Percentiles rank a stretch among this genome's conserved stretches.
Evolutionary conservation across 2,329 filamentous ascomycete genomes (phyloP).

Genomic region (Aspergillus pseudonomiae): DNA sequence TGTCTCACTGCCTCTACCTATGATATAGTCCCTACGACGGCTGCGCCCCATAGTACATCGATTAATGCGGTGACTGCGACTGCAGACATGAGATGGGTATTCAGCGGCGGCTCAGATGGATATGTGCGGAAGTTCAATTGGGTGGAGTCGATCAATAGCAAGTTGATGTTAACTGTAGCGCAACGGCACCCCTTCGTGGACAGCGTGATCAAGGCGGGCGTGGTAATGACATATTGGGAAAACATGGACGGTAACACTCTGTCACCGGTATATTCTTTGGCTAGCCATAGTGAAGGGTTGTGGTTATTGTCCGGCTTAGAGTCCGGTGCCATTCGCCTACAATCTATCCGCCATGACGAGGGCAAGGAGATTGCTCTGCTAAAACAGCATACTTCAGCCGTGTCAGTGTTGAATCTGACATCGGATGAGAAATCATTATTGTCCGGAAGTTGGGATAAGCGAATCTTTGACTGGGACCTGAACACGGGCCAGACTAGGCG

Average conservation of each 20-base stretch:
- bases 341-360: slow-evolving; percentile 91
- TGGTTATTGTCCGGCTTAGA: slow-evolving; percentile 92
- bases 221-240: slow-evolving; percentile 96
- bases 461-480: slow-evolving; percentile 90
- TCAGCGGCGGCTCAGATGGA: slow-evolving; percentile 90
- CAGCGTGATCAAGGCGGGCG: slow-evolving; percentile 91
- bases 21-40: slow-evolving; percentile 96
- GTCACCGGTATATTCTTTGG: slow-evolving; percentile 94
- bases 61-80: slow-evolving; percentile 92
- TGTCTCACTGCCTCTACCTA: slow-evolving; percentile 79
- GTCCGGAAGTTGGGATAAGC: slow-evolving; percentile 96
- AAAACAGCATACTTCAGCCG: slow-evolving; percentile 83
- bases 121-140: slow-evolving; percentile 98
- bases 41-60: slow-evolving; percentile 91
- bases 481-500: slow-evolving; percentile 79
- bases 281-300: slow-evolving; percentile 83
- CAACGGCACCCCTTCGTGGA: slow-evolving; percentile 97
- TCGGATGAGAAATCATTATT: slow-evolving; percentile 85
- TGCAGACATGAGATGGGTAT: slow-evolving; percentile 91
- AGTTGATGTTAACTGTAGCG: slow-evolving; percentile 88
- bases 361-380: slow-evolving; percentile 84
- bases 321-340: slow-evolving; percentile 88
- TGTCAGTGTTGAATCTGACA: slow-evolving; percentile 80
- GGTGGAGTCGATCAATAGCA: slow-evolving; percentile 90
- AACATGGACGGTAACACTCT: slow-evolving; percentile 78